Evolutionary conservation across 2,329 filamentous ascomycete genomes (phyloP), one percentile per base, ranked within the genome.

Genomic region (Sporothrix schenckii): DNA sequence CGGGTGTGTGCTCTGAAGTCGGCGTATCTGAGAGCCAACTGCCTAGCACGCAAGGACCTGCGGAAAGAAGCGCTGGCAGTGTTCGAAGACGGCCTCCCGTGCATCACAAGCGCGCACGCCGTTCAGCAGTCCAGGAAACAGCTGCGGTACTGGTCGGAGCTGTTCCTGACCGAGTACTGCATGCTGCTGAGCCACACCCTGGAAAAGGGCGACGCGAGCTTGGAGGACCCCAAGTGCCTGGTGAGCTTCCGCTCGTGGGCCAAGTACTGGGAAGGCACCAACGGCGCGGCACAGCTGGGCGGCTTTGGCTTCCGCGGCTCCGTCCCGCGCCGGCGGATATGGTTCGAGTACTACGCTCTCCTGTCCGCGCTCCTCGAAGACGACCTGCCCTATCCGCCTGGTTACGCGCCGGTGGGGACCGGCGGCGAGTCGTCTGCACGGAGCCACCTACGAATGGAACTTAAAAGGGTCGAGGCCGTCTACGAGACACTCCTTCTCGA

Each of bases 271-370:
- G 83, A 87, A 69, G 78, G 74, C 69, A 75, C 80, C 39, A 81
- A 83, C 78, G 77, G 80, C 0, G 78, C 82, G 2, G 80, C 83
- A 1, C 79, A 84, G 4, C 79, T 81, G 0, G 87, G 87, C 49
- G 87, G 88, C 6, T 82, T 83, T 70, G 86, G 86, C n/a, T 85
- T 87, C 75, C 83, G 84, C 72, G 86, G 87, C 24, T 83, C 86
- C 11, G 84, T 89, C 21, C 85, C 87, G 41, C 83, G 91, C 73
- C 85, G 91, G 72, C 82, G 88, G 53, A 88, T 97, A 58, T 97
- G 94, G 94, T 89, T 87, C 75, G 88, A 92, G 73, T 97, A 97
- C 79, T 97, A 97, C 77, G 82, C 88, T 58, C 88, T 91, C 0
- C 81, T 97, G 21, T 96, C 93, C 1, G 84, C 84, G n/a, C 87